These are phyloP conservation scores for Tylopilus orsonianus DNA, from an alignment of 1,284 basidiomycete species.

Conservation along the genomic window DNA sequence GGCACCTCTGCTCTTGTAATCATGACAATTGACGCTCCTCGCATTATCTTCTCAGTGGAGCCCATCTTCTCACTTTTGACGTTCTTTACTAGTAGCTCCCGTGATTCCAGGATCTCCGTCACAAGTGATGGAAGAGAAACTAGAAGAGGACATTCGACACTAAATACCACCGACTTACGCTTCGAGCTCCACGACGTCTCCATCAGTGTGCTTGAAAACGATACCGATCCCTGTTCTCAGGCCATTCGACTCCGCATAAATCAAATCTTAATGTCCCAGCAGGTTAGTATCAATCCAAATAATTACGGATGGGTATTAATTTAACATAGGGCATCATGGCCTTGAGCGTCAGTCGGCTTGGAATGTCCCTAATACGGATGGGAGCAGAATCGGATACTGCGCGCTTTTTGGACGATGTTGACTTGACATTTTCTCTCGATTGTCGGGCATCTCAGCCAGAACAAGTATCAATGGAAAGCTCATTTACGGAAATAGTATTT, in stretches of 20 bases:
- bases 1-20: constrained; percentile 74
- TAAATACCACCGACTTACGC: constrained; percentile 59
- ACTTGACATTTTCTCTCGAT: constrained; percentile 87
- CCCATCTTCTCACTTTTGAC: constrained; percentile 87
- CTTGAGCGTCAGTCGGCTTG: constrained; percentile 79
- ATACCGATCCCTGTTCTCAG: constrained; percentile 78
- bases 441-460: constrained; percentile 72
- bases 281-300: constrained; percentile 47
- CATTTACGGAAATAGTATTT: constrained; percentile 84
- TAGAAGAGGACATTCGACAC: constrained; percentile 18
- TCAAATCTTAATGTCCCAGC: constrained; percentile 90
- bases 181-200: constrained; percentile 93
- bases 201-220: constrained; percentile 87
- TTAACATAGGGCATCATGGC: constrained; percentile 73
- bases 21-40: constrained; percentile 90
- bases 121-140: constrained; percentile 15
- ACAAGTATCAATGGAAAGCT: constrained; percentile 83
- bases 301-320: constrained; percentile 12
- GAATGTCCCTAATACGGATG: constrained; percentile 95
- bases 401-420: constrained; percentile 92
- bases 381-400: constrained; percentile 81
- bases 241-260: constrained; percentile 86
- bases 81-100: constrained; percentile 78
- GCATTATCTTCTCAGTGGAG: constrained; percentile 92
- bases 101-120: constrained; percentile 24